phyloP scores from a whole-genome alignment of 768 basidiomycete species.

The Termitomyces sp. region DNA sequence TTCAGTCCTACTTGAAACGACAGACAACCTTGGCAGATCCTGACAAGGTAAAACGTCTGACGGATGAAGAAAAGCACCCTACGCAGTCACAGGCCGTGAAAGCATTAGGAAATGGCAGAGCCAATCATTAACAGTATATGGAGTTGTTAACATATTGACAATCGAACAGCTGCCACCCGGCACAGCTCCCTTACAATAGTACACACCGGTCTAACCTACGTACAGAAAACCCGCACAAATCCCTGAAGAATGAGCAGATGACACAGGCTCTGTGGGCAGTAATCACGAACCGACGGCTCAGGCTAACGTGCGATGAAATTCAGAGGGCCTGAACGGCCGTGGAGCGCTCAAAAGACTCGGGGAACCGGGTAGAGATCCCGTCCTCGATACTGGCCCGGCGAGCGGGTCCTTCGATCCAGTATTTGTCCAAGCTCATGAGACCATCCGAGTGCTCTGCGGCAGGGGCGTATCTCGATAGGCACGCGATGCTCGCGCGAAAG shows the following conservation, averaged over 20 bases:
- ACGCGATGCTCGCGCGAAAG: background rate
- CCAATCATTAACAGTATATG: background rate
- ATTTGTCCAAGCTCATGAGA: slow-evolving; percentile 24
- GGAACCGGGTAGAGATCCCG: slow-evolving; percentile 16
- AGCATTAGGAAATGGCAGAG: background rate
- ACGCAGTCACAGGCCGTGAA: background rate
- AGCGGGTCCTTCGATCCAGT: slow-evolving; percentile 30
- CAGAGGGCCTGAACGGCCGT: slow-evolving; percentile 23
- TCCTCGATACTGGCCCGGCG: slow-evolving; percentile 15
- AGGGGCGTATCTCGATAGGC: slow-evolving; percentile 15
- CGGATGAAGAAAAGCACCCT: background rate
- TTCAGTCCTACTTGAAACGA: background rate
- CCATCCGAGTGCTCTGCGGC: slow-evolving; percentile 12
- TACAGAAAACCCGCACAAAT: too few species aligned
- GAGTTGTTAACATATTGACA: background rate
- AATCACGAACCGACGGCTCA: background rate
- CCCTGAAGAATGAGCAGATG: background rate
- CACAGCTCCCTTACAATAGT: too few species aligned
- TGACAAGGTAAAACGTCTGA: background rate
- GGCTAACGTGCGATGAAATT: background rate
- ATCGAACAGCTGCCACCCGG: background rate
- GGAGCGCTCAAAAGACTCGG: slow-evolving; percentile 42
- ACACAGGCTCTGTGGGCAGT: background rate
- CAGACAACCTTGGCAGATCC: background rate
- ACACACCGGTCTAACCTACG: background rate